Evolutionary conservation across 2,329 filamentous ascomycete species (phyloP).

Genomic region (Thielaviopsis ethacetica): DNA sequence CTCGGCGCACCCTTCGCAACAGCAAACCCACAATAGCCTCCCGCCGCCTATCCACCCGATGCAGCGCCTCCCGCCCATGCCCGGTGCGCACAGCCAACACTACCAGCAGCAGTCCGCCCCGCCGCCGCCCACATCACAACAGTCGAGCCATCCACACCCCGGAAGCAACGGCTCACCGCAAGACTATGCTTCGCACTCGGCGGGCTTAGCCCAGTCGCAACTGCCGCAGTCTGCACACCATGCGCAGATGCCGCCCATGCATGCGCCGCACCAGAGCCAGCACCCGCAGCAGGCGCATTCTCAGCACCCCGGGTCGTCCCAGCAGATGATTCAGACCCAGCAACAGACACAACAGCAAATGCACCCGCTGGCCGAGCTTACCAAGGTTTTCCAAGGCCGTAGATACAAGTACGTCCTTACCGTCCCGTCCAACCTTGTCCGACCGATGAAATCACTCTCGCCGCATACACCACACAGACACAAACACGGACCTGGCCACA

Average conservation of each 20-base stretch:
- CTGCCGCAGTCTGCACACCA: neutral
- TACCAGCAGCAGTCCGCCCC: neutral
- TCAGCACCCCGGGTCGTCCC: neutral
- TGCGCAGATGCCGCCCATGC: neutral
- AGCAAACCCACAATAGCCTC: neutral
- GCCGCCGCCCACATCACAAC: neutral
- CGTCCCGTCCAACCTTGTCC: too few species aligned
- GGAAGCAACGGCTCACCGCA: neutral
- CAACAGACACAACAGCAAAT: neutral
- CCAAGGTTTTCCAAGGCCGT: constrained; percentile 7
- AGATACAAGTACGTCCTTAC: constrained; percentile 11
- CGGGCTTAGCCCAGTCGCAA: neutral
- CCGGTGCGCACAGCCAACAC: neutral
- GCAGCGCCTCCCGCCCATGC: neutral
- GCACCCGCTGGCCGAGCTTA: constrained; percentile 5
- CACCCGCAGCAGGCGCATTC: constrained; percentile 1
- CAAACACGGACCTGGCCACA: too few species aligned
- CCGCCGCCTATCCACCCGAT: constrained; percentile 1
- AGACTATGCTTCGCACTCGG: neutral
- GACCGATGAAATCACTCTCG: too few species aligned
- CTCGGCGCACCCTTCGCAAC: neutral
- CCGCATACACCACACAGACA: too few species aligned
- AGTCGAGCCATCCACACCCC: neutral
- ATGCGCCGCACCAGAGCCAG: neutral
- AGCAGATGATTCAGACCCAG: neutral